A percentile compares a stretch with the other conserved stretches of the same genome.
These are phyloP conservation scores for Trichoderma gracile DNA, from an alignment of 2,329 filamentous ascomycete species.

Conservation along the genomic window DNA sequence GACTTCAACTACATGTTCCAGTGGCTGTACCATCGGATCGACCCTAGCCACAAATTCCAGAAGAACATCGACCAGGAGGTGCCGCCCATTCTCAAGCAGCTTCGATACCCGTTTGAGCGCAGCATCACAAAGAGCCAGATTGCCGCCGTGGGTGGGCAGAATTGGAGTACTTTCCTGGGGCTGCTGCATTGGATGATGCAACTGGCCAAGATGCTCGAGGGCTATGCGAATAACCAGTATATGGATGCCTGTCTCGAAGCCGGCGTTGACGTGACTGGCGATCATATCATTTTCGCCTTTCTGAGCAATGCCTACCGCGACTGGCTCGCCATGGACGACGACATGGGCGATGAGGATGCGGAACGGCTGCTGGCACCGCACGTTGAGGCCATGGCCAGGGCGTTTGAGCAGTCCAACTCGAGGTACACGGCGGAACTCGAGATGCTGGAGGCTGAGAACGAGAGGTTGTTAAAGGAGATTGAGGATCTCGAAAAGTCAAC, in stretches of 20 bases:
- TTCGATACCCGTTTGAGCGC: constrained; percentile 92
- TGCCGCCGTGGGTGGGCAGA: constrained; percentile 90
- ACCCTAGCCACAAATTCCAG: constrained; percentile 88
- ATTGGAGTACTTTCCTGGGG: constrained; percentile 93
- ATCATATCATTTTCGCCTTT: constrained; percentile 94
- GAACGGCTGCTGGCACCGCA: constrained; percentile 79
- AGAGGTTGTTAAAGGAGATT: constrained; percentile 78
- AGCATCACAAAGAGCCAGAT: constrained; percentile 97
- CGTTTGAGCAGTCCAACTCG: constrained; percentile 82
- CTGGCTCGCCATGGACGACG: constrained; percentile 90
- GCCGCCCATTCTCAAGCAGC: constrained; percentile 84
- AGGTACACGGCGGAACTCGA: constrained; percentile 83
- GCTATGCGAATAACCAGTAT: constrained; percentile 75
- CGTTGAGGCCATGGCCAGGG: constrained; percentile 80
- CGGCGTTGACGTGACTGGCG: constrained; percentile 82
- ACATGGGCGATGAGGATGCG: constrained; percentile 81
- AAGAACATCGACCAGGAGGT: constrained; percentile 96
- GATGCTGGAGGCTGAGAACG: constrained; percentile 82
- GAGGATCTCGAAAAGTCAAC: constrained; percentile 85
- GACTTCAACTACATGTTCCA: constrained; percentile 98
- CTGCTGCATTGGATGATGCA: constrained; percentile 99
- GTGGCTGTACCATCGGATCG: constrained; percentile 94
- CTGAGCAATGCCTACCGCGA: constrained; percentile 86
- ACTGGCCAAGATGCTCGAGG: constrained; percentile 87
- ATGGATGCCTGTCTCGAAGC: constrained; percentile 87